Evolutionary conservation across 2,329 filamentous ascomycete species (phyloP), one percentile per base, ranked within the genome.

Genomic region (Penicillium polonicum): DNA sequence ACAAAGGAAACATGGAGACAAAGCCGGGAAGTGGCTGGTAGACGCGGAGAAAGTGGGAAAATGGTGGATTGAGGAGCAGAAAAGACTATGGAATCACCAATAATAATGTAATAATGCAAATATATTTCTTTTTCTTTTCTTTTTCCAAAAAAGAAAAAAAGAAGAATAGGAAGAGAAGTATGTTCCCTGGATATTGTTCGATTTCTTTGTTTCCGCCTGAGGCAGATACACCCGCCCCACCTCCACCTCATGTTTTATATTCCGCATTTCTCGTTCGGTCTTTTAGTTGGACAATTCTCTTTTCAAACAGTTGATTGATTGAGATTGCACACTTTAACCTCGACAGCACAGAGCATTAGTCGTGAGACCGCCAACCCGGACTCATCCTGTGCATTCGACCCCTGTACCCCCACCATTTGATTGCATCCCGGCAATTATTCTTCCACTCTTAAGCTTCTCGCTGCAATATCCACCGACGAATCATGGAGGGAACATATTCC

Each of bases 401-500:
- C 45, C 29, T 50, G 46, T 50, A 51, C 21, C 52, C 52, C 45
- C 52, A 48, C 51, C 42, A 53, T 39, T 31, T 53, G 42, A 39
- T 48, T 39, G 29, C 52, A 51, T 55, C 38, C 12, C 45, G 19
- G 15, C 45, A 49, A 43, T 50, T 25, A 55, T 42, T 25, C 36
- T 25, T 41, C 27, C 43, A 33, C 17, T 27, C 44, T 49, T 25
- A 35, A 55, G 41, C 39, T 35, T 49, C 27, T 54, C 10, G 12
- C 39, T 45, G 15, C 44, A 33, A 36, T 36, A 2, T 51, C 7
- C 19, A 53, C 15, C 42, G 17, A 35, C 8, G 9, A 38, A 72
- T 48, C 44, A 74, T 70, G 71, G 61, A 58, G 33, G 72, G 61
- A 29, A 68, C 61, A 62, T 89, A 90, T 73, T 81, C 83, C 51